Evolutionary conservation across 2,329 filamentous ascomycete species (phyloP).

Genomic region (Myotisia sp.): DNA sequence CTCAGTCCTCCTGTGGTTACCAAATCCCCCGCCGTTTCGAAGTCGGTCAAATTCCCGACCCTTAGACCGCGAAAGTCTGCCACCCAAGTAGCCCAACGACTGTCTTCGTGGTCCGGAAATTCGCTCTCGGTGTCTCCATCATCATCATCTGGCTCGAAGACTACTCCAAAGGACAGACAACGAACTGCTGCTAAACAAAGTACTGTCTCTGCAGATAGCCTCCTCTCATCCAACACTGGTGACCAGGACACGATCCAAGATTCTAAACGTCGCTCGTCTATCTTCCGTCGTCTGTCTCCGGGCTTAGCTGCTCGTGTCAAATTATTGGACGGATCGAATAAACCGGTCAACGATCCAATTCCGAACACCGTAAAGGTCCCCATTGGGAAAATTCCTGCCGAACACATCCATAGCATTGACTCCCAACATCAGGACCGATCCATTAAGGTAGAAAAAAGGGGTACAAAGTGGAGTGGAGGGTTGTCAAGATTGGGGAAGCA

Average conservation of each 20-base stretch:
- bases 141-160: neutral
- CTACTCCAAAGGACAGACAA: neutral
- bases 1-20: constrained; percentile 7
- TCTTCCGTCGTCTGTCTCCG: constrained; percentile 30
- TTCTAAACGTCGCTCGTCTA: constrained; percentile 18
- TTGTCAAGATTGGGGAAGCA: constrained; percentile 2
- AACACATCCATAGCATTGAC: constrained; percentile 29
- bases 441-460: constrained; percentile 25
- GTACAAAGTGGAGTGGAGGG: constrained; percentile 23
- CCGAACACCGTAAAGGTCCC: constrained; percentile 16
- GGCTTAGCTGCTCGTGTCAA: constrained; percentile 31
- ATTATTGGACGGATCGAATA: constrained; percentile 23
- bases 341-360: constrained; percentile 11
- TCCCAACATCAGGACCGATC: constrained; percentile 26
- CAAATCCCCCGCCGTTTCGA: constrained; percentile 6
- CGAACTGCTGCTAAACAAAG: neutral
- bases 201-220: neutral
- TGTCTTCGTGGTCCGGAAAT: constrained; percentile 10
- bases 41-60: constrained; percentile 1
- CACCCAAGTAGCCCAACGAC: constrained; percentile 9
- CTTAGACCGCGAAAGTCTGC: constrained; percentile 5
- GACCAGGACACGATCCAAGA: constrained; percentile 3
- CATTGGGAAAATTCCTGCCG: constrained; percentile 28
- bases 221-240: no score
- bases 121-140: constrained; percentile 2